These are phyloP conservation scores for Candida chauliodis DNA, from an alignment of 805 yeast species.

Conservation along the genomic window DNA sequence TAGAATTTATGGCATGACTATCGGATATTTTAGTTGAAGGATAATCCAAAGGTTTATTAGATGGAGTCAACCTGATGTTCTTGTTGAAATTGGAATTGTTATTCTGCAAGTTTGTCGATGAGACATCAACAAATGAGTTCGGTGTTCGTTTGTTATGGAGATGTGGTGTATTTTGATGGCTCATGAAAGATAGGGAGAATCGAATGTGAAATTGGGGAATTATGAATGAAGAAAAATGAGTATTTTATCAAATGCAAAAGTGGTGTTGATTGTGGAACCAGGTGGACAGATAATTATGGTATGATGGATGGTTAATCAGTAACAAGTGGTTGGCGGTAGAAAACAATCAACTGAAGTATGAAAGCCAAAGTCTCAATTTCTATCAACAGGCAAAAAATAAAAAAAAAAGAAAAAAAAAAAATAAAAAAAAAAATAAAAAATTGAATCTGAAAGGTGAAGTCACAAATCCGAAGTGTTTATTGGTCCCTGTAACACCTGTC, in stretches of 20 bases:
- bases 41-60: conserved; percentile 2
- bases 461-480: too few relatives aligned
- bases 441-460: neutral
- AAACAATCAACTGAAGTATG: neutral
- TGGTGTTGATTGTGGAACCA: too few relatives aligned
- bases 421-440: neutral
- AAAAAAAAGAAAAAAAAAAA: conserved; percentile 1
- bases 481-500: too few relatives aligned
- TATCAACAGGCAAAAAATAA: neutral
- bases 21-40: conserved; percentile 26
- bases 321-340: too few relatives aligned
- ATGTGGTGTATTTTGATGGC: conserved; percentile 37
- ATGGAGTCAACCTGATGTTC: conserved; percentile 2
- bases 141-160: conserved; percentile 30
- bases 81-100: neutral
- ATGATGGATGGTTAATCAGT: too few relatives aligned
- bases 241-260: too few relatives aligned
- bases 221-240: too few relatives aligned
- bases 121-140: conserved; percentile 12
- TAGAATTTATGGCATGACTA: conserved; percentile 43
- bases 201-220: too few relatives aligned
- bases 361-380: too few relatives aligned
- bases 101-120: neutral
- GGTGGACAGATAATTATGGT: too few relatives aligned
- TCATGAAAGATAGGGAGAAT: conserved; percentile 23